phyloP scores from a whole-genome alignment of 1,284 basidiomycete species.

The Papiliotrema terrestris region DNA sequence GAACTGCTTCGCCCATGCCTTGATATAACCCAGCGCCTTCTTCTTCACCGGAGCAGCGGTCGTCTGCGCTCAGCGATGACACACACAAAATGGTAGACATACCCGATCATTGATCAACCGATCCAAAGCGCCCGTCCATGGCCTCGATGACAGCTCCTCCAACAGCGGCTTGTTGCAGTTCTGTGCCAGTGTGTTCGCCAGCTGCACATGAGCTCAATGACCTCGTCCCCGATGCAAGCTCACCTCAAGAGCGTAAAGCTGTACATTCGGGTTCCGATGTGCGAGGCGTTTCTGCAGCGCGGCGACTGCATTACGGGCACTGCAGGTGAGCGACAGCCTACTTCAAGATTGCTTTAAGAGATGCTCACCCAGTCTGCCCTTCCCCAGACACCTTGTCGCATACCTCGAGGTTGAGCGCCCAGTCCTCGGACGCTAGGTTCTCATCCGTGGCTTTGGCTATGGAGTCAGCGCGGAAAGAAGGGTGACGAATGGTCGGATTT shows the following conservation, averaged over 20 bases:
- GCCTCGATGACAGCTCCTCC: slow-evolving; percentile 81
- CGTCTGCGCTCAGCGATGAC: slow-evolving; percentile 54
- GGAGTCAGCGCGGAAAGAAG: not conserved
- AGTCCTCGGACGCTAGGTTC: slow-evolving; percentile 89
- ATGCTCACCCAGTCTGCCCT: slow-evolving; percentile 69
- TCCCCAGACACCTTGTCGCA: slow-evolving; percentile 95
- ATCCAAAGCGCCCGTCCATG: slow-evolving; percentile 85
- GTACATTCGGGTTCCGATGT: slow-evolving; percentile 94
- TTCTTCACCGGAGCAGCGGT: slow-evolving; percentile 85
- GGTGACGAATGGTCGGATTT: not conserved
- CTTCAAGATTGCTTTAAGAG: not conserved
- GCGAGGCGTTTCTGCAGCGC: slow-evolving; percentile 84
- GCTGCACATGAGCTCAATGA: slow-evolving; percentile 44
- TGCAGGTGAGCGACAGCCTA: slow-evolving; percentile 41
- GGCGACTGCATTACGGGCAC: slow-evolving; percentile 80
- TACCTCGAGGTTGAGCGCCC: slow-evolving; percentile 91
- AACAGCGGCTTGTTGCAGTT: slow-evolving; percentile 81
- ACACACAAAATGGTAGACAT: slow-evolving; percentile 47
- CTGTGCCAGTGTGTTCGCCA: slow-evolving; percentile 83
- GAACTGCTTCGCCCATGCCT: slow-evolving; percentile 82
- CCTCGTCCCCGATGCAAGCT: slow-evolving; percentile 6
- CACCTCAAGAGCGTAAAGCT: slow-evolving; percentile 79
- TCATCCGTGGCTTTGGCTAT: slow-evolving; percentile 90
- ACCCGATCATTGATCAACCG: slow-evolving; percentile 84
- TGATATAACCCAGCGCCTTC: slow-evolving; percentile 69